Evolutionary conservation across 768 basidiomycete species (phyloP).

Genomic region (Psilocybe tampanensis): DNA sequence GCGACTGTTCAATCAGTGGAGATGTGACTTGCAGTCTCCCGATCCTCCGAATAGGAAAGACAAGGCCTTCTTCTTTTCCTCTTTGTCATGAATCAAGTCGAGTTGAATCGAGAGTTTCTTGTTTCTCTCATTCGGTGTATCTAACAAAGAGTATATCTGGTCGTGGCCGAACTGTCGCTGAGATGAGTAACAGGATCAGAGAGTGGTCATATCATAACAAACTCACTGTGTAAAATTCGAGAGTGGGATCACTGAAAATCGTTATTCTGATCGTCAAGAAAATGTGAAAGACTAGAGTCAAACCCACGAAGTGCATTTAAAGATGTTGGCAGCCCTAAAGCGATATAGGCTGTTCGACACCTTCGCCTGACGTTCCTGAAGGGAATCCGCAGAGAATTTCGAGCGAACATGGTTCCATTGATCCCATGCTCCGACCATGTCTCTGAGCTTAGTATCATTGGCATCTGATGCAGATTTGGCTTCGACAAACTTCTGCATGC

Average conservation of each 20-base stretch:
- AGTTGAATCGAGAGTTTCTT: not conserved
- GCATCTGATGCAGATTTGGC: too few species aligned
- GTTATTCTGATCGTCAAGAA: not conserved
- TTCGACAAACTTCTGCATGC: too few species aligned
- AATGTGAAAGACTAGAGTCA: not conserved
- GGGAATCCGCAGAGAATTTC: too few species aligned
- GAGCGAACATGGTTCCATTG: too few species aligned
- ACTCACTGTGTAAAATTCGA: not conserved
- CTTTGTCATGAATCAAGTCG: too few species aligned
- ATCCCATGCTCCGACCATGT: too few species aligned
- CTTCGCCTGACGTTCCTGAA: too few species aligned
- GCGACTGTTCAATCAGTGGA: not conserved
- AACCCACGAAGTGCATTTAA: not conserved
- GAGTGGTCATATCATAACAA: not conserved
- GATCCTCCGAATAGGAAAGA: conserved; percentile 13
- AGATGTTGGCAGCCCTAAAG: not conserved
- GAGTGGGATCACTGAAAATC: not conserved
- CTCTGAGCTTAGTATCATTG: too few species aligned
- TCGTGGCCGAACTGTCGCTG: conserved; percentile 5
- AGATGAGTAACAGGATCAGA: too few species aligned
- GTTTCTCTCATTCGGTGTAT: not conserved
- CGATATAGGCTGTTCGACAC: too few species aligned
- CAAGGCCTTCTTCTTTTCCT: not conserved
- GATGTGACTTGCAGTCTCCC: conserved; percentile 3
- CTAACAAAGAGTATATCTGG: not conserved